Base-by-base conservation (phyloP, 129 eudicot species). In the Saposhnikovia divaricata region DNA sequence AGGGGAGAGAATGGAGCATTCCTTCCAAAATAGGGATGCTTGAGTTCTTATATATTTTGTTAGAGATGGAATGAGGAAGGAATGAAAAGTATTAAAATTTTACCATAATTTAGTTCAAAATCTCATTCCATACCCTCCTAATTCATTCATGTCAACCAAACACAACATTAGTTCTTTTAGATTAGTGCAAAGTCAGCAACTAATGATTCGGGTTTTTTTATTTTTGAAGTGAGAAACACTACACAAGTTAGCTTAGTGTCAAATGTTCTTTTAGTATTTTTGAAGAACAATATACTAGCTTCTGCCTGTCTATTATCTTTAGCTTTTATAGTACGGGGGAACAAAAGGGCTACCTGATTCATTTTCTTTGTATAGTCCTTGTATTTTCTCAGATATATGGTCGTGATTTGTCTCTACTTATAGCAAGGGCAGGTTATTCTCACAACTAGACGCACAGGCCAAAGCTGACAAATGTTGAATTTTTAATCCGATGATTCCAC, bases 111-210 rank as follows among this genome's bases (percentile, higher is more conserved):
- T n/a, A n/a, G n/a, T n/a, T n/a, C n/a, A n/a, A n/a, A n/a, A n/a
- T n/a, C n/a, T n/a, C n/a, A n/a, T n/a, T n/a, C n/a, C n/a, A n/a
- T n/a, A n/a, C n/a, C n/a, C n/a, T n/a, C n/a, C n/a, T n/a, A n/a
- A n/a, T n/a, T n/a, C n/a, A n/a, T n/a, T n/a, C n/a, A n/a, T n/a
- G n/a, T n/a, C n/a, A n/a, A n/a, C n/a, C n/a, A n/a, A n/a, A n/a
- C n/a, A n/a, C n/a, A n/a, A n/a, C n/a, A n/a, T n/a, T 55, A 15
- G 66, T 44, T 51, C 57, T 79, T 51, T 74, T 43, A 82, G 13
- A 75, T 77, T 39, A 28, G 4, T 47, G 48, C 65, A 66, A 38
- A 43, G 38, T 81, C 23, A 61, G 42, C 3, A 7, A 31, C 10
- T 65, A 65, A 10, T 65, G 72, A 65, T 65, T 9, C 6, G 23